These are phyloP conservation scores for Lentinula guzmanii DNA, from an alignment of 768 basidiomycete genomes.

Conservation along the genomic window DNA sequence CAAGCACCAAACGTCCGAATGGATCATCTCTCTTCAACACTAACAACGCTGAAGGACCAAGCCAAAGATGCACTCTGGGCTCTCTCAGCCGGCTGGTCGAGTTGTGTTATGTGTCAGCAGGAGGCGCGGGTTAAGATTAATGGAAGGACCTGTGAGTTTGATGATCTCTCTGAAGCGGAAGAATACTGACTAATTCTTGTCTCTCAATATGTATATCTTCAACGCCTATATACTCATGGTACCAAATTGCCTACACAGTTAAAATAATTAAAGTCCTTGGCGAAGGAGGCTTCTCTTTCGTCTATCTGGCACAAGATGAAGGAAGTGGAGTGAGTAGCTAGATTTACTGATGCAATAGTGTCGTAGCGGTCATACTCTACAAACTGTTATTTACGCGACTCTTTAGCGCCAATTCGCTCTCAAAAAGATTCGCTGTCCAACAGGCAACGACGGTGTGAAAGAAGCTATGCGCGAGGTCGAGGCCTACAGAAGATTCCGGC, in stretches of 20 bases:
- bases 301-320: slow-evolving; percentile 84
- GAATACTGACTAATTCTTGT: neutral
- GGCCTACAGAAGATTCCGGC: slow-evolving; percentile 93
- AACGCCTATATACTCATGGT: too few species aligned
- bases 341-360: neutral
- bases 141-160: slow-evolving; percentile 78
- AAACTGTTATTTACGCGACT: neutral
- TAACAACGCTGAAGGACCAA: slow-evolving; percentile 63
- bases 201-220: neutral
- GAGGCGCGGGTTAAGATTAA: slow-evolving; percentile 92
- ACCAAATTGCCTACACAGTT: slow-evolving; percentile 36
- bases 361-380: neutral
- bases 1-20: neutral
- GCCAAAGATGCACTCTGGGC: slow-evolving; percentile 81
- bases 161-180: too few species aligned
- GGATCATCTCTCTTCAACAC: slow-evolving; percentile 10
- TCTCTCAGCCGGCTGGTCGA: slow-evolving; percentile 43
- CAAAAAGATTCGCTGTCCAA: slow-evolving; percentile 95
- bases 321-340: slow-evolving; percentile 61
- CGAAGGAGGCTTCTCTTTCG: slow-evolving; percentile 94
- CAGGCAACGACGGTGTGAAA: slow-evolving; percentile 80
- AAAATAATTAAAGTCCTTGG: slow-evolving; percentile 90
- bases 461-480: slow-evolving; percentile 88
- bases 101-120: slow-evolving; percentile 62
- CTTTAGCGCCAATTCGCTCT: slow-evolving; percentile 83